These are phyloP conservation scores for Tylopilus subfusipes DNA, from an alignment of 768 basidiomycete species.

Conservation along the genomic window DNA sequence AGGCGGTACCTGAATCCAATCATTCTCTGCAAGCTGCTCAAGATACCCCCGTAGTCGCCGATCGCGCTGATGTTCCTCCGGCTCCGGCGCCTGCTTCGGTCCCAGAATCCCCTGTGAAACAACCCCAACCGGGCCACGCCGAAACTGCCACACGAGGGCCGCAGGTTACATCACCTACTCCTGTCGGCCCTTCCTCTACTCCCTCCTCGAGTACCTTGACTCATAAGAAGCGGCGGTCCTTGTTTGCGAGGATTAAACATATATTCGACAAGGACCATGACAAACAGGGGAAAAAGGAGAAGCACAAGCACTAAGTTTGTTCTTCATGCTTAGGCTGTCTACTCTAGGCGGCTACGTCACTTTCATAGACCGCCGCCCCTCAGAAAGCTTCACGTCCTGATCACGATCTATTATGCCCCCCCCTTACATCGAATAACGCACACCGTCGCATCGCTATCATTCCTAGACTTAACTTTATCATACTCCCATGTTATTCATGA, in stretches of 20 bases:
- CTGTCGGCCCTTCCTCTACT: slow-evolving; percentile 16
- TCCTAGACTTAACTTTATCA: slow-evolving; percentile 21
- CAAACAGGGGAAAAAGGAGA: slow-evolving; percentile 37
- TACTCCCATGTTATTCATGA: slow-evolving; percentile 13
- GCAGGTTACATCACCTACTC: neutral
- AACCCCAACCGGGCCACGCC: neutral
- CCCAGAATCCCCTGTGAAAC: neutral
- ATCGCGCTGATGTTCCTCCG: neutral
- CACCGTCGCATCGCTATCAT: slow-evolving; percentile 6
- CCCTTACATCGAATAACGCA: slow-evolving; percentile 13
- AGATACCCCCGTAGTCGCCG: neutral
- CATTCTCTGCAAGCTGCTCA: neutral
- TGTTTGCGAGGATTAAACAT: slow-evolving; percentile 51
- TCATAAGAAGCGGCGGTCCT: slow-evolving; percentile 50
- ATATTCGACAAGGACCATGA: slow-evolving; percentile 51
- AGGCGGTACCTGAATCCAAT: neutral
- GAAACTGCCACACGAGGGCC: neutral
- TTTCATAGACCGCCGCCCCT: neutral
- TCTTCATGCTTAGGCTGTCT: neutral
- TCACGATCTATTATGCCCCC: slow-evolving; percentile 19
- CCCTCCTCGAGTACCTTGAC: slow-evolving; percentile 34
- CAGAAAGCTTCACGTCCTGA: slow-evolving; percentile 2
- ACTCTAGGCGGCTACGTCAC: neutral
- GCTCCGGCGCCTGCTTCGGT: neutral
- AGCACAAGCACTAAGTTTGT: slow-evolving; percentile 18